A percentile compares a stretch with the other conserved stretches of the same genome.
Evolutionary conservation across 75 land plant genomes (phyloP).

Genomic region (Pseudotsuga menziesii): DNA sequence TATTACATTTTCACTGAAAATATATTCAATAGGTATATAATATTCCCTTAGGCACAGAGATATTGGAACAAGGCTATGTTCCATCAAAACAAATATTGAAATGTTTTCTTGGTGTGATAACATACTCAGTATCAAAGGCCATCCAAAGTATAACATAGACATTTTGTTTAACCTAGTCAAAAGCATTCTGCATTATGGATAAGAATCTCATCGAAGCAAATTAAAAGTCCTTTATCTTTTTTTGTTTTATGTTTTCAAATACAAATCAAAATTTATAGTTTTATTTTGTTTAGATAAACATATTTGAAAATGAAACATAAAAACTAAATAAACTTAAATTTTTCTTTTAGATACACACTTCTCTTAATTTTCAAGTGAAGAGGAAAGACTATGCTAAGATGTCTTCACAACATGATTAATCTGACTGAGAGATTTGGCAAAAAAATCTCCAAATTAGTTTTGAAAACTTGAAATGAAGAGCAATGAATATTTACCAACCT

Average conservation of each 20-base stretch:
- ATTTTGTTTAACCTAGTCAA: slow-evolving; percentile 57
- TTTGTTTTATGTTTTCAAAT: background rate
- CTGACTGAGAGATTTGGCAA: slow-evolving; percentile 63
- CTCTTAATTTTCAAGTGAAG: background rate
- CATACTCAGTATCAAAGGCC: slow-evolving; percentile 79
- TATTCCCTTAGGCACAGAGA: slow-evolving; percentile 53
- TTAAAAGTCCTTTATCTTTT: background rate
- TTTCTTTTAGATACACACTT: background rate
- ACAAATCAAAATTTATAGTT: background rate
- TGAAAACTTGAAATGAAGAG: no score
- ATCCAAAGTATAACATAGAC: slow-evolving; percentile 80
- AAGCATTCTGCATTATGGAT: slow-evolving; percentile 21
- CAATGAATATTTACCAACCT: no score
- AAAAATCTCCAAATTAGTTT: no score
- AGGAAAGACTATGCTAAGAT: slow-evolving; percentile 14
- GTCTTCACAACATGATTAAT: slow-evolving; percentile 25
- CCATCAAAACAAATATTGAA: slow-evolving; percentile 58
- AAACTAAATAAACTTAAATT: background rate
- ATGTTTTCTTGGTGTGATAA: slow-evolving; percentile 72
- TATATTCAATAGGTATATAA: slow-evolving; percentile 35
- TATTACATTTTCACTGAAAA: background rate
- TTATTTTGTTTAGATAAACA: no score
- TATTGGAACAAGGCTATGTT: slow-evolving; percentile 64
- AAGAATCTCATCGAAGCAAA: slow-evolving; percentile 34
- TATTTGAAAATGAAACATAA: background rate